These are phyloP conservation scores for Escallonia rubra DNA, from an alignment of 129 eudicot species.

Conservation along the genomic window DNA sequence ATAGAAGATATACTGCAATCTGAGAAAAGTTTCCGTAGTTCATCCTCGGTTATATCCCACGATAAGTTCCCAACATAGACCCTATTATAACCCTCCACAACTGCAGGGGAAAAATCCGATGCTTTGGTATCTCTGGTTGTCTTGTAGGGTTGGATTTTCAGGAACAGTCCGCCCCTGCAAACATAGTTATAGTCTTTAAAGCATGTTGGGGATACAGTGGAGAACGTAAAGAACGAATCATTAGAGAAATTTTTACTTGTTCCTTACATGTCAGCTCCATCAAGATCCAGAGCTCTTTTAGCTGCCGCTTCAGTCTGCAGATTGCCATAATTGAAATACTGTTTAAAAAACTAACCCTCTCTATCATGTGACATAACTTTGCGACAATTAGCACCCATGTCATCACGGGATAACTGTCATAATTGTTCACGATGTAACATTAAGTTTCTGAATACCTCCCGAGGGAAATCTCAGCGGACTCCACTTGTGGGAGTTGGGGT, in stretches of 20 bases:
- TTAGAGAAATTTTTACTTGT: neutral
- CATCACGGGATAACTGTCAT: too few species aligned
- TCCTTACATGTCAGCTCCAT: constrained; percentile 96
- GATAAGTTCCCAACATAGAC: constrained; percentile 85
- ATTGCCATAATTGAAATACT: neutral
- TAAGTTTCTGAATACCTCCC: too few species aligned
- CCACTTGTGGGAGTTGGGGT: too few species aligned
- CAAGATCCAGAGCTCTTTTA: constrained; percentile 83
- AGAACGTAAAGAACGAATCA: neutral
- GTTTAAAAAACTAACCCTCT: neutral
- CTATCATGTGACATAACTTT: neutral
- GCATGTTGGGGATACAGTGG: constrained; percentile 5
- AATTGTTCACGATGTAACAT: too few species aligned
- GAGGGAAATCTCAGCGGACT: too few species aligned
- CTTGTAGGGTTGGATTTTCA: constrained; percentile 84
- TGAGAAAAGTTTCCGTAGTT: constrained; percentile 63
- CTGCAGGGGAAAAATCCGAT: constrained; percentile 69
- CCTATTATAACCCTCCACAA: constrained; percentile 85
- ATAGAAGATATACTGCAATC: constrained; percentile 63
- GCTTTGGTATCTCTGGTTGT: constrained; percentile 45
- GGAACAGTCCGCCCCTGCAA: constrained; percentile 85
- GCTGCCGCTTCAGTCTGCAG: constrained; percentile 93
- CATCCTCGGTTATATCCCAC: constrained; percentile 88
- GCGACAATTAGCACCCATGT: too few species aligned
- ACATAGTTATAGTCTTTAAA: constrained; percentile 7